These are phyloP conservation scores for Cercospora zeae-maydis DNA, from an alignment of 2,329 filamentous ascomycete species.

Conservation along the genomic window DNA sequence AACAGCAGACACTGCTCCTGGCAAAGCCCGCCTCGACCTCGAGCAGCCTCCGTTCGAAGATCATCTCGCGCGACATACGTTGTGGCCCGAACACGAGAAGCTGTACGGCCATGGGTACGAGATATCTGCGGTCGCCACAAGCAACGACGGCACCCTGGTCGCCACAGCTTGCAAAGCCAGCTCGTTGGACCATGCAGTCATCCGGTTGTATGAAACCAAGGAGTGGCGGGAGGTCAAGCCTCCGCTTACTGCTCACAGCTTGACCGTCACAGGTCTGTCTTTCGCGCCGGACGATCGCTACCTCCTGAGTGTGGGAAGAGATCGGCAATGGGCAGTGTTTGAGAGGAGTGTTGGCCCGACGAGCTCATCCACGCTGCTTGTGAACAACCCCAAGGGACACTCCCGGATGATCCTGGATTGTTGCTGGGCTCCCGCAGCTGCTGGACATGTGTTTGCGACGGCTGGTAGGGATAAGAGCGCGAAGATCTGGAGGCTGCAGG, in stretches of 20 bases:
- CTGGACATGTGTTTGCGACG: slow-evolving; percentile 66
- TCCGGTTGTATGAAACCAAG: slow-evolving; percentile 82
- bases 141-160: slow-evolving; percentile 68
- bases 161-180: slow-evolving; percentile 92
- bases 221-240: slow-evolving; percentile 86
- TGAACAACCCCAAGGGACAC: slow-evolving; percentile 78
- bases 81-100: slow-evolving; percentile 96
- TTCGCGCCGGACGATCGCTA: slow-evolving; percentile 73
- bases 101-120: slow-evolving; percentile 98
- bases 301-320: slow-evolving; percentile 83
- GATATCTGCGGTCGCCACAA: slow-evolving; percentile 80
- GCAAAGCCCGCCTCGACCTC: slow-evolving; percentile 61
- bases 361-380: slow-evolving; percentile 55
- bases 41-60: slow-evolving; percentile 83
- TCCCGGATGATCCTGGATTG: slow-evolving; percentile 87
- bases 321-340: slow-evolving; percentile 88
- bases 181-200: slow-evolving; percentile 89
- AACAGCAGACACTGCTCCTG: slow-evolving; percentile 55
- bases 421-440: slow-evolving; percentile 65
- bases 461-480: slow-evolving; percentile 86
- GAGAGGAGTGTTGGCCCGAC: slow-evolving; percentile 45
- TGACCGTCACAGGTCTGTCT: slow-evolving; percentile 77
- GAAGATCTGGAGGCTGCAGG: slow-evolving; percentile 52
- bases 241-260: slow-evolving; percentile 74
- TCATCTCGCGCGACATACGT: slow-evolving; percentile 78